Evolutionary conservation across 768 basidiomycete species (phyloP).

Genomic region (Gloeostereum incarnatum): DNA sequence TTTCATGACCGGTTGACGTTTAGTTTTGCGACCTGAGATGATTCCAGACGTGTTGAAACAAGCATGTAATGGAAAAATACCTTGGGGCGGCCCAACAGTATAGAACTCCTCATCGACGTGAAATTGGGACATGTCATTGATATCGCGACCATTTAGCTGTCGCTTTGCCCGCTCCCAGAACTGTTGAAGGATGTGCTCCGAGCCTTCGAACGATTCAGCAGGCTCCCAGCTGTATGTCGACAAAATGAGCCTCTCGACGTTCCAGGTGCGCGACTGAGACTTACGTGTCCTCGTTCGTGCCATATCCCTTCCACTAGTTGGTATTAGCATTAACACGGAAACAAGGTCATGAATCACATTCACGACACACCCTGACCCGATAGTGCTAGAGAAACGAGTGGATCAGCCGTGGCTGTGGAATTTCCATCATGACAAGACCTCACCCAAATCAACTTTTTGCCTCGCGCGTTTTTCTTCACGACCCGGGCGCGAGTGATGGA

Average conservation of each 20-base stretch:
- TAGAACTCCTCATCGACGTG: slow-evolving; percentile 42
- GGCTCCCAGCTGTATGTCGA: slow-evolving; percentile 54
- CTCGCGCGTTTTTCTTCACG: slow-evolving; percentile 28
- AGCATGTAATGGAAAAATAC: neutral
- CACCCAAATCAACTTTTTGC: slow-evolving; percentile 45
- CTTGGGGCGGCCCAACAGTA: slow-evolving; percentile 46
- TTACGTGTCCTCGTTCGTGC: slow-evolving; percentile 45
- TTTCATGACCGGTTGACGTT: neutral
- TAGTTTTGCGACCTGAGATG: neutral
- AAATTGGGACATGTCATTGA: slow-evolving; percentile 38
- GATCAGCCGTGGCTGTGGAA: slow-evolving; percentile 5
- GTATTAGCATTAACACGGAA: slow-evolving; percentile 1
- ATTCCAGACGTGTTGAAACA: neutral
- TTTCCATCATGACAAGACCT: slow-evolving; percentile 12
- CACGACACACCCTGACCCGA: slow-evolving; percentile 41
- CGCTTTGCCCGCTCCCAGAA: slow-evolving; percentile 44
- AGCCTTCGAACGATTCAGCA: slow-evolving; percentile 43
- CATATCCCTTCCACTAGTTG: slow-evolving; percentile 54
- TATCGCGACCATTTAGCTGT: slow-evolving; percentile 36
- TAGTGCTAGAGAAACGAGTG: slow-evolving; percentile 33
- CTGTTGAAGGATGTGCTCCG: slow-evolving; percentile 42
- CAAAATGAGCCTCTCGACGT: neutral
- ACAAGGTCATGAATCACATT: neutral
- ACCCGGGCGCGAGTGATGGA: slow-evolving; percentile 44
- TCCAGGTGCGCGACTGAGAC: slow-evolving; percentile 13